phyloP scores from a whole-genome alignment of 352 stramenopile genomes.

The Globisporangium recalcitrans region DNA sequence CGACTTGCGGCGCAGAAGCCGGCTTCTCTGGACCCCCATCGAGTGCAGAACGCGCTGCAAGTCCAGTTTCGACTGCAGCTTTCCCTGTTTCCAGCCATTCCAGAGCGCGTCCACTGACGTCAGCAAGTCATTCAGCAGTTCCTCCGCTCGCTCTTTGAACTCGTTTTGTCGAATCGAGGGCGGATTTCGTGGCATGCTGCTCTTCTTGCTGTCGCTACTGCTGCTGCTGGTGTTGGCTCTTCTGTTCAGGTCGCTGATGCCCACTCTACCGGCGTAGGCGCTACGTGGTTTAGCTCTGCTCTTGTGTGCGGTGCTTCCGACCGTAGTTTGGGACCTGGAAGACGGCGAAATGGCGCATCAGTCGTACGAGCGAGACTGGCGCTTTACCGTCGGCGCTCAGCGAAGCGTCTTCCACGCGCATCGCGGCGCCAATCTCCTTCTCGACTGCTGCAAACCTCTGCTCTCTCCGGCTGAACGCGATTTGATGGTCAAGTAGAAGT shows the following conservation, averaged over 20 bases:
- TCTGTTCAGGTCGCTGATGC: background rate
- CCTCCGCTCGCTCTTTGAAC: background rate
- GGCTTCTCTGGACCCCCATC: constrained; percentile 12
- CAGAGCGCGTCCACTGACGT: constrained; percentile 29
- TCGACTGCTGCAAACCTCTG: constrained; percentile 23
- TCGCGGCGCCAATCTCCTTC: constrained; percentile 37
- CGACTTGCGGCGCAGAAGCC: constrained; percentile 8
- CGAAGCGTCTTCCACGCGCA: constrained; percentile 17
- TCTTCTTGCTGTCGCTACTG: too few species aligned
- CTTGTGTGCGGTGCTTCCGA: constrained; percentile 18
- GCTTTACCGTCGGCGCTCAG: background rate
- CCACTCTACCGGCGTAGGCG: background rate
- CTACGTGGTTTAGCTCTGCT: background rate
- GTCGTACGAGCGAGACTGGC: constrained; percentile 13
- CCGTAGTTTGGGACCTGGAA: constrained; percentile 35
- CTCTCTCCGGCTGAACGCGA: constrained; percentile 30
- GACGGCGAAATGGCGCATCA: constrained; percentile 49
- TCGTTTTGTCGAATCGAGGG: background rate
- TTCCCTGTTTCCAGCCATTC: constrained; percentile 40
- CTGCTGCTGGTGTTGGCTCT: background rate
- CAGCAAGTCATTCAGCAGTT: constrained; percentile 9
- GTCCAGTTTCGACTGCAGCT: constrained; percentile 20
- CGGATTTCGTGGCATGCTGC: background rate
- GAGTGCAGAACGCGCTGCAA: constrained; percentile 16
- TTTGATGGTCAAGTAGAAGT: constrained; percentile 39